Base-by-base conservation (phyloP, 306 rosid species). In the Quercus glauca region DNA sequence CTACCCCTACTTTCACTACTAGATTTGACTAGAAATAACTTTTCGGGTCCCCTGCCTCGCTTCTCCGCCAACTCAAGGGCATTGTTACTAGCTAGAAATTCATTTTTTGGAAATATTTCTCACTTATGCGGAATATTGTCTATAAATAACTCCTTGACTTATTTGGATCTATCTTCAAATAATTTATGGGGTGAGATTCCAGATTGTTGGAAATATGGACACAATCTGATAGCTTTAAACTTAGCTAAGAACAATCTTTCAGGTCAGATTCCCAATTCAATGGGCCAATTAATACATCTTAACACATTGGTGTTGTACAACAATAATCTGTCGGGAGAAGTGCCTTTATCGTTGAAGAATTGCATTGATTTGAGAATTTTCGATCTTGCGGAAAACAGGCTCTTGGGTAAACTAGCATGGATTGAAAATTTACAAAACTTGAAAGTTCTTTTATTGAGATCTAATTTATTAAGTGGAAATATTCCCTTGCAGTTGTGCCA, bases 371-470 rank as follows among this genome's bases (percentile, higher is more conserved):
- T 37, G 43, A 6, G 10, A 0, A 0, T 3, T 2, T 26, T 26
- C 0, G 3, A 37, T 37, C 43, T 37, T 37, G 43, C 0, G 2
- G 0, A 7, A 0, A 37, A 37, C 10, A 37, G 10, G 2, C 43
- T 37, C 43, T 37, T 6, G 43, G 43, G 43, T 37, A 7, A 37
- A 37, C 43, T 0, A 6, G 0, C 43, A 37, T 37, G 43, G 43
- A 37, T 37, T 37, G 10, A 37, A 37, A 37, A 37, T 37, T 37
- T 37, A 37, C 43, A 37, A 7, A 6, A 7, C 0, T 0, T 37
- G 43, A 7, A 37, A 37, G 0, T 37, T 6, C 43, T 37, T 37
- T 6, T 0, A 0, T 37, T 37, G 0, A 0, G 43, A 0, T 37
- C 0, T 6, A 6, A 37, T 37, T 6, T 0, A 6, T 37, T 37